These are phyloP conservation scores for Phytophthora brassicae DNA, from an alignment of 352 stramenopile genomes.

Conservation along the genomic window DNA sequence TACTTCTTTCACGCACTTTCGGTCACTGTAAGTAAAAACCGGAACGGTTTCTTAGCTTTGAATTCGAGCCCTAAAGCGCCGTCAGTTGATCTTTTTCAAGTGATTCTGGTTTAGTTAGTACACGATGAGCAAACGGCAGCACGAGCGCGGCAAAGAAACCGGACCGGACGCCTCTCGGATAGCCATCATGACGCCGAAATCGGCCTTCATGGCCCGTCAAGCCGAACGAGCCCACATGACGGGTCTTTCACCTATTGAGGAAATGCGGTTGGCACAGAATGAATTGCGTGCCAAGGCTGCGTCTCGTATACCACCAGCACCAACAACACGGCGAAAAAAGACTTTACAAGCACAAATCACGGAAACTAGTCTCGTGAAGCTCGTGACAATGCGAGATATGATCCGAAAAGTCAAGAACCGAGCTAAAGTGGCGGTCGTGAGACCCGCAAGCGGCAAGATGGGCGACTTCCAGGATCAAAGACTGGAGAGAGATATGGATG, in stretches of 20 bases:
- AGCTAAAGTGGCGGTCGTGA: constrained; percentile 41
- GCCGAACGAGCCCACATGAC: constrained; percentile 71
- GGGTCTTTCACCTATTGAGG: constrained; percentile 78
- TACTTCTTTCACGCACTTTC: too few relatives aligned
- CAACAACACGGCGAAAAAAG: constrained; percentile 9
- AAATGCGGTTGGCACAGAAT: constrained; percentile 82
- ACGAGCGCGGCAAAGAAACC: constrained; percentile 14
- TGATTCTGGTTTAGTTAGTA: background rate
- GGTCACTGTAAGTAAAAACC: background rate
- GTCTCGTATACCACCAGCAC: constrained; percentile 35
- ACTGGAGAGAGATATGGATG: constrained; percentile 68
- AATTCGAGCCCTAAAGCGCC: background rate
- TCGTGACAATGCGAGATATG: constrained; percentile 63
- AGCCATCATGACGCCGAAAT: constrained; percentile 28
- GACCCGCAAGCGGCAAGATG: constrained; percentile 33
- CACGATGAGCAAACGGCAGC: constrained; percentile 13
- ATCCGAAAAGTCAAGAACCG: constrained; percentile 62
- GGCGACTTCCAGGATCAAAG: constrained; percentile 34
- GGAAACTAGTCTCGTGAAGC: constrained; percentile 51
- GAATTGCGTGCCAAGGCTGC: constrained; percentile 75
- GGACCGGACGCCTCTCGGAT: constrained; percentile 15
- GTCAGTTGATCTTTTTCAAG: background rate
- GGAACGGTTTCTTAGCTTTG: background rate
- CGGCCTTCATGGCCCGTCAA: constrained; percentile 78
- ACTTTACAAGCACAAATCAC: constrained; percentile 24